These are phyloP conservation scores for Apiotrichum veenhuisii DNA, from an alignment of 1,284 basidiomycete genomes.

Conservation along the genomic window DNA sequence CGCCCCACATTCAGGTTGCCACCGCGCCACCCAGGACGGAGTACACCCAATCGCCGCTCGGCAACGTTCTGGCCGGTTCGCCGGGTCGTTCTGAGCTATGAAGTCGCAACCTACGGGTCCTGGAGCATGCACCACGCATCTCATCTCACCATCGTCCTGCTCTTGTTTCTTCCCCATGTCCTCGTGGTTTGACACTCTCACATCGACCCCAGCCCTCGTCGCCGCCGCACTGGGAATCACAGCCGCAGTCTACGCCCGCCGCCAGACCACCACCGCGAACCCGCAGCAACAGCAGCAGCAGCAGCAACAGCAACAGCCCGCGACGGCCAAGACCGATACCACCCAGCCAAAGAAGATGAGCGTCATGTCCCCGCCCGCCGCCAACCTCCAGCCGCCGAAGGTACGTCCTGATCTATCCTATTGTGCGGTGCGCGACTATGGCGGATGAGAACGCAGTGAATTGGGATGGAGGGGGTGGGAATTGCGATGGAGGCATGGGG, in stretches of 20 bases:
- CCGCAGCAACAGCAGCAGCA: background rate
- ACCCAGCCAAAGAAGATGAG: slow-evolving; percentile 10
- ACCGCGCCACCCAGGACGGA: too few species aligned
- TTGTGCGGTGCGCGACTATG: too few species aligned
- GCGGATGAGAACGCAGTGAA: background rate
- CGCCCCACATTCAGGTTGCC: too few species aligned
- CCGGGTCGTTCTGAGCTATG: too few species aligned
- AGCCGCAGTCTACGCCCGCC: slow-evolving; percentile 14
- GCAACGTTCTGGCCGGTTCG: too few species aligned
- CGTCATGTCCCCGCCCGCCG: slow-evolving; percentile 48
- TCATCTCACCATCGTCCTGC: too few species aligned
- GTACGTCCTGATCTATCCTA: too few species aligned
- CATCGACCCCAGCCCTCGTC: slow-evolving; percentile 33
- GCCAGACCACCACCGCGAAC: background rate
- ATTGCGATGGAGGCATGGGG: too few species aligned
- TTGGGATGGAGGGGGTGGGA: too few species aligned
- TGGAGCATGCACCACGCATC: too few species aligned
- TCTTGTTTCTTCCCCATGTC: slow-evolving; percentile 20
- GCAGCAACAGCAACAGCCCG: background rate
- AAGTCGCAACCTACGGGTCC: too few species aligned
- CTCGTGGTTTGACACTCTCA: slow-evolving; percentile 35
- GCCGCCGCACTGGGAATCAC: slow-evolving; percentile 33
- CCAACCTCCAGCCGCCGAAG: slow-evolving; percentile 44
- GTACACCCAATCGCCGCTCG: too few species aligned
- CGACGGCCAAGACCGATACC: slow-evolving; percentile 10